A percentile compares a stretch with the other conserved stretches of the same genome.
phyloP scores from a whole-genome alignment of 176 grass and related monocot genomes.

The Triticum monococcum region DNA sequence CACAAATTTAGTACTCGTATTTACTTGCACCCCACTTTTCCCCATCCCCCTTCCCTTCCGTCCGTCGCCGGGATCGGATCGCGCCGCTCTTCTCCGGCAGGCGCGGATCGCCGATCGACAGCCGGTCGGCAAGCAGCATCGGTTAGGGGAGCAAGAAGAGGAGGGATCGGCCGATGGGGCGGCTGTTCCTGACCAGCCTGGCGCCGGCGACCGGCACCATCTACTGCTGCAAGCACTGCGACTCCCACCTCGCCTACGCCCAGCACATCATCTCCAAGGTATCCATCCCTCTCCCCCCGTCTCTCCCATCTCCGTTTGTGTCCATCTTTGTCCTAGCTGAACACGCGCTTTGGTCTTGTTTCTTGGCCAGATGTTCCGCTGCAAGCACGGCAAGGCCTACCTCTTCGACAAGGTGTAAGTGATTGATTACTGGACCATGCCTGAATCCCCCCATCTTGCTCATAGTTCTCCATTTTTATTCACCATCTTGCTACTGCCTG shows the following conservation, averaged over 20 bases:
- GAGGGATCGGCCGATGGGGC: background rate
- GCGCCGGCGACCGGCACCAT: conserved; percentile 19
- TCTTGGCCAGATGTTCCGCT: conserved; percentile 11
- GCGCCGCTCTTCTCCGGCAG: background rate
- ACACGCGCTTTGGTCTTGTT: too few relatives aligned
- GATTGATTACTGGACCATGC: background rate
- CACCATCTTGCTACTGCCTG: background rate
- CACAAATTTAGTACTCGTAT: background rate
- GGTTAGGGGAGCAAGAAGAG: background rate
- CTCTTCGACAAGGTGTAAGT: conserved; percentile 42
- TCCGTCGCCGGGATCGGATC: background rate
- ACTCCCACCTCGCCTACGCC: conserved; percentile 39
- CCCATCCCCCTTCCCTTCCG: background rate
- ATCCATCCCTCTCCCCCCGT: background rate
- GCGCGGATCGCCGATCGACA: background rate
- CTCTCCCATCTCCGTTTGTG: background rate
- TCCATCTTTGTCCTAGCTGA: too few relatives aligned
- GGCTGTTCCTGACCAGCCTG: background rate
- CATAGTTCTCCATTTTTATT: background rate
- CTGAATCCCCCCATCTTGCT: background rate
- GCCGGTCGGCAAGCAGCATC: background rate
- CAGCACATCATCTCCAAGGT: conserved; percentile 60
- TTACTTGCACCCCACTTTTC: background rate
- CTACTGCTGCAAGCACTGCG: conserved; percentile 65
- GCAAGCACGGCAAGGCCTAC: conserved; percentile 63